phyloP scores from a whole-genome alignment of 2,329 filamentous ascomycete genomes.

The Dactylellina drechsleri region DNA sequence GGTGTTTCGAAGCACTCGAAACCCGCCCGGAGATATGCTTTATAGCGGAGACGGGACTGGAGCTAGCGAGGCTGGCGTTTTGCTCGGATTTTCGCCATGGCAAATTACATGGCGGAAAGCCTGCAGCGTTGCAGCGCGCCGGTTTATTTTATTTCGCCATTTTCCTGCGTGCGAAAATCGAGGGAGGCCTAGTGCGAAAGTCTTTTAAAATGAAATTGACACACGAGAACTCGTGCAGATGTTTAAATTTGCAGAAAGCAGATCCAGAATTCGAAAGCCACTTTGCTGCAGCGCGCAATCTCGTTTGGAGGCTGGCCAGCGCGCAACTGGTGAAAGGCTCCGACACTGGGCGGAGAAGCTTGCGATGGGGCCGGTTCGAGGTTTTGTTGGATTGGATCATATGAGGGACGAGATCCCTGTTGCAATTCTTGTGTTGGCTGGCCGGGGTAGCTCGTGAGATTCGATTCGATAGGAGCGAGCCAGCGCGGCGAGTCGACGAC shows the following conservation, averaged over 20 bases:
- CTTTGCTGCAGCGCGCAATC: not conserved
- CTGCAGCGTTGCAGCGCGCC: constrained; percentile 7
- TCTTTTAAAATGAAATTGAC: constrained; percentile 1
- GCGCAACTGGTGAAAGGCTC: not conserved
- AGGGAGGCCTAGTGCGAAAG: constrained; percentile 1
- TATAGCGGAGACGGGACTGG: not conserved
- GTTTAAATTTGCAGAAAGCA: not conserved
- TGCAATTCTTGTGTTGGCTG: constrained; percentile 6
- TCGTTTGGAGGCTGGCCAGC: not conserved
- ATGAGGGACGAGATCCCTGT: not conserved
- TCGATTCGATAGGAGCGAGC: no score
- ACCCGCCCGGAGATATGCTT: not conserved
- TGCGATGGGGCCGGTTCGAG: not conserved
- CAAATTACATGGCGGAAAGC: constrained; percentile 8
- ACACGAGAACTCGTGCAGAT: constrained; percentile 3
- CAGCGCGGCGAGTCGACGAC: no score
- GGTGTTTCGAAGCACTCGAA: constrained; percentile 1
- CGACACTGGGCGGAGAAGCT: not conserved
- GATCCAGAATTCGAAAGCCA: constrained; percentile 6
- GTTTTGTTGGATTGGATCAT: not conserved
- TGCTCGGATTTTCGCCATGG: constrained; percentile 1
- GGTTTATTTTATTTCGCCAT: constrained; percentile 10
- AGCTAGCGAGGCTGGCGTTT: constrained; percentile 4
- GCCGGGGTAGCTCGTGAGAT: not conserved
- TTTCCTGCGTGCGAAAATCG: no score